Conservation (phyloP, 495 filamentous ascomycete genomes). For the Neurospora pannonica region DNA sequence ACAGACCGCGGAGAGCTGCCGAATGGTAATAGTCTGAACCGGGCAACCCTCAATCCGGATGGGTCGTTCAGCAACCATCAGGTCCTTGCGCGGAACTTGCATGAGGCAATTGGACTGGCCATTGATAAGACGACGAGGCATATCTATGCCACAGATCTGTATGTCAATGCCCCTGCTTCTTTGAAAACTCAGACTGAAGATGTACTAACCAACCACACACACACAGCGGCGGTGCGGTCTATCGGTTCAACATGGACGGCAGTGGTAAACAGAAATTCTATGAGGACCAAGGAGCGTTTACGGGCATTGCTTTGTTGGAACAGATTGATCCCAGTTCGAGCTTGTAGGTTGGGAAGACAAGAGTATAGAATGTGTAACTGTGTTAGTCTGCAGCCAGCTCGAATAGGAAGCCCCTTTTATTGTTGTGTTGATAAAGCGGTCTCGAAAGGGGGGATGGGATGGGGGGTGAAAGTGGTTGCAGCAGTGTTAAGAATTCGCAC, state of each 20-base stretch:
- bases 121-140: slow-evolving; percentile 26
- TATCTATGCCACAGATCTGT: slow-evolving; percentile 38
- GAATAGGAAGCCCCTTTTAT: background rate
- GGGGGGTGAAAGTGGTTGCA: background rate
- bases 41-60: slow-evolving; percentile 8
- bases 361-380: background rate
- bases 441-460: background rate
- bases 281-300: slow-evolving; percentile 17
- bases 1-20: slow-evolving; percentile 47
- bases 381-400: background rate
- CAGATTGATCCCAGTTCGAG: background rate
- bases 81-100: slow-evolving; percentile 28
- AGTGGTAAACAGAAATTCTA: slow-evolving; percentile 26
- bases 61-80: slow-evolving; percentile 6
- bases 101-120: slow-evolving; percentile 42
- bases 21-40: slow-evolving; percentile 38
- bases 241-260: slow-evolving; percentile 35
- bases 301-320: slow-evolving; percentile 16
- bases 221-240: slow-evolving; percentile 31
- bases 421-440: background rate
- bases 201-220: background rate
- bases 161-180: background rate
- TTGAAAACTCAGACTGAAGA: background rate
- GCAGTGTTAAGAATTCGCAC: background rate
- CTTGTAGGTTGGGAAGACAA: background rate